Percentiles rank a stretch among this genome's conserved stretches.
Conservation (phyloP, 345 rosid genomes). For the Acer campestre region DNA sequence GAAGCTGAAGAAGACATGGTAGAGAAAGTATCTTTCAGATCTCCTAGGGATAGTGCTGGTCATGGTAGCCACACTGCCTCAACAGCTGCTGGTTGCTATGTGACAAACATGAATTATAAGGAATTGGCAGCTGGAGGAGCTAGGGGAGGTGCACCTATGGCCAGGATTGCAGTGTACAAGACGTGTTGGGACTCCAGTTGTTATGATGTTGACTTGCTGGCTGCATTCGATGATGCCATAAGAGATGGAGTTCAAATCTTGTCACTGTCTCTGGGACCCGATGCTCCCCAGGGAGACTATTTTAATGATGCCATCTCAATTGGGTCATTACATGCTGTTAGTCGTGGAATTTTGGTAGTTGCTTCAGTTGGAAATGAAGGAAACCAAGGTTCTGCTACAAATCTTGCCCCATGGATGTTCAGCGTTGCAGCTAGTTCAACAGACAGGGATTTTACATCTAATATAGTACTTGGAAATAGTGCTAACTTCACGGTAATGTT, state of each 20-base stretch:
- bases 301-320: constrained; percentile 59
- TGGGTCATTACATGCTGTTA: constrained; percentile 58
- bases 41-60: constrained; percentile 60
- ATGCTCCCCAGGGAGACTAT: constrained; percentile 56
- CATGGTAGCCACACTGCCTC: constrained; percentile 68
- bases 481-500: constrained; percentile 41
- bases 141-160: constrained; percentile 63
- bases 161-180: constrained; percentile 59
- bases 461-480: constrained; percentile 40
- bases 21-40: constrained; percentile 34
- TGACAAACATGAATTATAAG: constrained; percentile 42
- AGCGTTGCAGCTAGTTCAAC: constrained; percentile 57
- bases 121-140: constrained; percentile 56
- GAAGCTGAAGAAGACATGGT: constrained; percentile 51
- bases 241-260: constrained; percentile 56
- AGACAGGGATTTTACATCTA: constrained; percentile 49
- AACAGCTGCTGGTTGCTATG: constrained; percentile 55
- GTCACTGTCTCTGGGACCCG: constrained; percentile 56
- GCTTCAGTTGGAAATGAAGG: constrained; percentile 60
- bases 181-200: constrained; percentile 59
- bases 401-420: constrained; percentile 64
- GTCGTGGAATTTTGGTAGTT: constrained; percentile 50
- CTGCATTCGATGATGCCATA: constrained; percentile 61
- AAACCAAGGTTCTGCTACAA: constrained; percentile 47
- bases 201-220: constrained; percentile 52